Percentiles rank a stretch among this genome's conserved stretches.
These are phyloP conservation scores for Eutrema yunnanense DNA, from an alignment of 345 rosid species.

Conservation along the genomic window DNA sequence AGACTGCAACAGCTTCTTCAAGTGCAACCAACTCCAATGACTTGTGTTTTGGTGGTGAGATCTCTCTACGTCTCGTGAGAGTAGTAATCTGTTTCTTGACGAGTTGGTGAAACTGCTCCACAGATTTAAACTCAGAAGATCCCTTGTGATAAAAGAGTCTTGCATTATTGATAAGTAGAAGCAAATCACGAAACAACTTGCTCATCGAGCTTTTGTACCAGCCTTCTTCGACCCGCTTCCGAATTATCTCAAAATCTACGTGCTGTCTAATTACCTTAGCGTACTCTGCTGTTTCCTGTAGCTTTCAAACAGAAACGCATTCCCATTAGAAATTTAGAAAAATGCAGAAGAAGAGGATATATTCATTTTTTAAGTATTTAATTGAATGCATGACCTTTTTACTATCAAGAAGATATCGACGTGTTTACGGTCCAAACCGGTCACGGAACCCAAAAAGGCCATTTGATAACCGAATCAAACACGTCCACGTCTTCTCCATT, in stretches of 20 bases:
- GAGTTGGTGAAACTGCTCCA: conserved; percentile 36
- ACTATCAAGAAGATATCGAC: background rate
- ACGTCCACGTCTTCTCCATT: background rate
- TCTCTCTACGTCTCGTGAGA: background rate
- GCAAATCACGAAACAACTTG: conserved; percentile 47
- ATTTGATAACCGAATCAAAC: background rate
- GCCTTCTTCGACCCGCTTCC: conserved; percentile 35
- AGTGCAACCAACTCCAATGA: background rate
- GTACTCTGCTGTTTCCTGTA: conserved; percentile 44
- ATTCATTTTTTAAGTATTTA: background rate
- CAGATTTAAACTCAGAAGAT: conserved; percentile 37
- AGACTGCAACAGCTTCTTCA: background rate
- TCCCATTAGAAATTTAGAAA: background rate
- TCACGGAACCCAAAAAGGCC: background rate
- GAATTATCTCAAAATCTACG: conserved; percentile 42
- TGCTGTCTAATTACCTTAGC: conserved; percentile 40
- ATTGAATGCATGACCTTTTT: background rate
- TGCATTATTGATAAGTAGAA: conserved; percentile 53
- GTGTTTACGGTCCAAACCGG: background rate
- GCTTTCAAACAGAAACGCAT: background rate
- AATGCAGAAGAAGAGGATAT: background rate
- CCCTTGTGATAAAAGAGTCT: conserved; percentile 34
- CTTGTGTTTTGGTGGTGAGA: conserved; percentile 7
- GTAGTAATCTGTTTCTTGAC: conserved; percentile 36
- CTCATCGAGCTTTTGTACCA: conserved; percentile 35